A percentile compares a stretch with the other conserved stretches of the same genome.
Evolutionary conservation across 768 basidiomycete genomes (phyloP).

Genomic region (Albatrellus ellisii): DNA sequence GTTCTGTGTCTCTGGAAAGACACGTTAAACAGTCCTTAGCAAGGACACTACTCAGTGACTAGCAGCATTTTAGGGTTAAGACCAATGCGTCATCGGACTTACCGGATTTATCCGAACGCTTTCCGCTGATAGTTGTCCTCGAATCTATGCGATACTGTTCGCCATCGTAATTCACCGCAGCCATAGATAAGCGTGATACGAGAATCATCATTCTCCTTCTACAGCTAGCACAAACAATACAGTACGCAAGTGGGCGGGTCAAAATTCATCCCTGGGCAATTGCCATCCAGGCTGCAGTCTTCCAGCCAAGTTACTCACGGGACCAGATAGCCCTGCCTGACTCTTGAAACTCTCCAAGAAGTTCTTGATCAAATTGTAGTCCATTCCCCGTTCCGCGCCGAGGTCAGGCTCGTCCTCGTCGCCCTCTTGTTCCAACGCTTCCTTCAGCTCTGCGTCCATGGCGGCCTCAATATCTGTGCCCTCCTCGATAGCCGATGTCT

Average conservation of each 20-base stretch:
- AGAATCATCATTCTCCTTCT: not conserved
- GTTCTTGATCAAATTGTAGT: constrained; percentile 92
- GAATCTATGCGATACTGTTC: too few relatives aligned
- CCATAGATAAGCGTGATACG: not conserved
- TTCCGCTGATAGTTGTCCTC: too few relatives aligned
- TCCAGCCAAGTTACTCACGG: constrained; percentile 83
- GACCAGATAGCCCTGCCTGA: constrained; percentile 82
- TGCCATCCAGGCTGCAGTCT: constrained; percentile 65
- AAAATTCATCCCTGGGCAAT: constrained; percentile 51
- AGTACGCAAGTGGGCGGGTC: too few relatives aligned
- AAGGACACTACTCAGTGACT: too few relatives aligned
- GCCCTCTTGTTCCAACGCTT: constrained; percentile 37
- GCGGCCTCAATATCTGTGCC: constrained; percentile 66
- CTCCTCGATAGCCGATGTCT: constrained; percentile 27
- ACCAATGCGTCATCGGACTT: too few relatives aligned
- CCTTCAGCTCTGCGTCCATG: constrained; percentile 81
- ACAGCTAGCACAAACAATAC: not conserved
- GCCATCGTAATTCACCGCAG: too few relatives aligned
- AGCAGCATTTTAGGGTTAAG: too few relatives aligned
- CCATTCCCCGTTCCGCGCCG: constrained; percentile 36
- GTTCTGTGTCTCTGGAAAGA: too few relatives aligned
- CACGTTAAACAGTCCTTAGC: too few relatives aligned
- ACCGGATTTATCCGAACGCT: too few relatives aligned
- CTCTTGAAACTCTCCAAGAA: constrained; percentile 94
- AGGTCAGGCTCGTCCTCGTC: constrained; percentile 43